Evolutionary conservation across 352 stramenopile genomes (phyloP), one percentile per base, ranked within the genome.

Genomic region (Aphanomyces euteiches): DNA sequence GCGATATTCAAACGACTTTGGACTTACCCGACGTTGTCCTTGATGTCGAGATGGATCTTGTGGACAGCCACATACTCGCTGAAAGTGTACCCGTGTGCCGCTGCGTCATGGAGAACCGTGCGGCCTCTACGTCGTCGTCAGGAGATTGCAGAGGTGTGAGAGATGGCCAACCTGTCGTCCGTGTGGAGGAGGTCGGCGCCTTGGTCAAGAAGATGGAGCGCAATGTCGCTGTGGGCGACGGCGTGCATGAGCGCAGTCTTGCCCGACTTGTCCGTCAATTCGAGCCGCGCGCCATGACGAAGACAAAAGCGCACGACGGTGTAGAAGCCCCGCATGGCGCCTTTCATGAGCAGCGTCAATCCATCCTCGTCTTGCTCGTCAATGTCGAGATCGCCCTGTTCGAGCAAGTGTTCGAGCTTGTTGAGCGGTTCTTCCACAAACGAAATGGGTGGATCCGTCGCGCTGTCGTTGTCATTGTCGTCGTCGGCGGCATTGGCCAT

Each of bases 271-370:
- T 70, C 64, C 3, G 48, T 37, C 6, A 41, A 4, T 28, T 60
- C 48, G 19, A 70, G 47, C n/a, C 3, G 34, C 7, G 64, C 64
- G 38, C 64, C 64, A 15, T 50, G 64, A 21, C 47, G 64, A n/a
- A 70, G 13, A 50, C 48, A 70, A 61, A 70, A 70, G 21, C 40
- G 37, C 21, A 70, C 64, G 21, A 70, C 36, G 8, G 64, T 70
- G 37, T 41, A 48, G 19, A 63, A 70, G 36, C 64, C 64, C 53
- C 40, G 53, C 64, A 40, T 47, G 4, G 64, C 45, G 12, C 43
- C 64, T 38, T 70, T 60, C 64, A 70, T 70, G 39, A 70, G 64
- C 45, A 70, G 28, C 13, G 64, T 70, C 13, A 15, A 19, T 3
- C 64, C 48, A 21, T 70, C 64, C 7, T 28, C 4, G 40, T 70